Evolutionary conservation across 306 rosid genomes (phyloP).

Genomic region (Pterocarpus santalinus): DNA sequence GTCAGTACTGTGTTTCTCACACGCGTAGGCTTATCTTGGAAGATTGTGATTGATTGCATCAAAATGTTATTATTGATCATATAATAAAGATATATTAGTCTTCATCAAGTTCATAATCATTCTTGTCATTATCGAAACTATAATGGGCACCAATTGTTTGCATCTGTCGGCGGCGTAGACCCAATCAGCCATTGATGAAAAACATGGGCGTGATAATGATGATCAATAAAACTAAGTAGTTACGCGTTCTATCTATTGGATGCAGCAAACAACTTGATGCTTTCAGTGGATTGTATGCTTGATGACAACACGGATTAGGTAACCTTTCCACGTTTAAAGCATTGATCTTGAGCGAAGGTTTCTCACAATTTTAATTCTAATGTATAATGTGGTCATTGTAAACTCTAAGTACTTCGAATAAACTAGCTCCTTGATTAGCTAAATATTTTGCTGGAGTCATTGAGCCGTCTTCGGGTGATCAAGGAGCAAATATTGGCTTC

Average conservation of each 20-base stretch:
- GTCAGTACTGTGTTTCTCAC: not conserved
- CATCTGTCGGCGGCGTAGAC: slow-evolving; percentile 46
- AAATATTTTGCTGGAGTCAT: no score
- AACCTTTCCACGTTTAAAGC: not conserved
- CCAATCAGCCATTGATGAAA: slow-evolving; percentile 36
- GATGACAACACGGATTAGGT: slow-evolving; percentile 48
- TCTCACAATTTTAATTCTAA: not conserved
- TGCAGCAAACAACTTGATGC: slow-evolving; percentile 46
- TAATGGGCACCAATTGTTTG: slow-evolving; percentile 48
- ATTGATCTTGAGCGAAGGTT: not conserved
- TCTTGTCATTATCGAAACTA: slow-evolving; percentile 27
- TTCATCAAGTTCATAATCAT: slow-evolving; percentile 42
- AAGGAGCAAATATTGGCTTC: no score
- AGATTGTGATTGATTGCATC: slow-evolving; percentile 39
- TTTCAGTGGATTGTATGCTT: slow-evolving; percentile 43
- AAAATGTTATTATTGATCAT: slow-evolving; percentile 28
- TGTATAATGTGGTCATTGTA: not conserved
- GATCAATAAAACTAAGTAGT: slow-evolving; percentile 35
- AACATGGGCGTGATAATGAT: slow-evolving; percentile 8
- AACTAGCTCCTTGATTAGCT: no score
- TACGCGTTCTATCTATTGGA: slow-evolving; percentile 46
- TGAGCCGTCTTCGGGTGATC: no score
- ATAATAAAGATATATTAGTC: not conserved
- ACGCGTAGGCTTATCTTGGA: slow-evolving; percentile 27
- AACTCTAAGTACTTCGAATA: no score